Base-by-base conservation (phyloP, 805 yeast genomes). In the Candida xiaguanensis region DNA sequence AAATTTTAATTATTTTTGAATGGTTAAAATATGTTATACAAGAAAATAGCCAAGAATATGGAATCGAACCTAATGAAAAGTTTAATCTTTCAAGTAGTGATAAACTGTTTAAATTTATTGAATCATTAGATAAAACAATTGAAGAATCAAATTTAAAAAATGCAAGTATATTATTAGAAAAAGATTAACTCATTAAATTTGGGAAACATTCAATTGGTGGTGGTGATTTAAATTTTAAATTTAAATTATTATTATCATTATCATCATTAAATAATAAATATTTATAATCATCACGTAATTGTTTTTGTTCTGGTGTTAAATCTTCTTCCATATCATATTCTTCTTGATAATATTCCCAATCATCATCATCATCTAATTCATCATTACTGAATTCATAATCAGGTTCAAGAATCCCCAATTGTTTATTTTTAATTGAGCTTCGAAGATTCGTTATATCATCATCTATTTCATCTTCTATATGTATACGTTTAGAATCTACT, bases 61-160 rank as follows among this genome's bases (percentile, higher is more conserved):
- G 78, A 3, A 57, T 87, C 17, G 68, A 77, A 2, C 40, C 53
- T 4, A 47, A 41, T 7, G 70, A 58, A 28, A 46, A 46, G 12
- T 67, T 68, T 41, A 52, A 43, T 19, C 52, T 67, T 22, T 61
- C 66, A 39, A 53, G 58, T 15, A 57, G 67, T 6, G 57, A 61
- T 36, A 58, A 58, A 29, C 37, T 56, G 58, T 74, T 58, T 77
- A 82, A 51, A 67, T 73, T 50, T 73, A 83, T 61, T 53, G 95
- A 52, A 54, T 77, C 44, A 61, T 58, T 86, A 30, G 77, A 78
- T 25, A 48, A 63, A 44, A 75, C 87, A 1, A 74, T 93, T 6
- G 79, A 70, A 27, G 86, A 78, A 6, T 87, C 93, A 1, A 90
- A 89, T 1, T 71, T 93, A 46, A 77, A 80, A 52, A 93, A 89